Evolutionary conservation across 2,329 filamentous ascomycete species (phyloP).

Genomic region (Akanthomyces uredinophilus): DNA sequence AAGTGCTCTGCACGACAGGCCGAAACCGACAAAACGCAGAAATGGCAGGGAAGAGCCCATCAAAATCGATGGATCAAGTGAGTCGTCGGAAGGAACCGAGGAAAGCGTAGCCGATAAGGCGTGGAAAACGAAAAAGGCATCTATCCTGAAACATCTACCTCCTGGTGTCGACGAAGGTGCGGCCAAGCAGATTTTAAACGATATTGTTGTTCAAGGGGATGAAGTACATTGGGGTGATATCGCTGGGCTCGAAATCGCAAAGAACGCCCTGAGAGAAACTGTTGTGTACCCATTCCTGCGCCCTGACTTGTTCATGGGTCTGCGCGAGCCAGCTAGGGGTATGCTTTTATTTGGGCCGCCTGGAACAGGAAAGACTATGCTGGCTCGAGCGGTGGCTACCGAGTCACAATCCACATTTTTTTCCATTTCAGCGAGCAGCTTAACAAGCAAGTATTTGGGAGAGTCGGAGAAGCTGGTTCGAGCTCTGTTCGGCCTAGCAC

Average conservation of each 20-base stretch:
- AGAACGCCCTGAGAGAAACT: conserved; percentile 86
- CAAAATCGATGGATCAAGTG: conserved; percentile 42
- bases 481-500: conserved; percentile 85
- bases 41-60: conserved; percentile 29
- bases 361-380: conserved; percentile 98
- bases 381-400: conserved; percentile 88
- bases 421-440: conserved; percentile 87
- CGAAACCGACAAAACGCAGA: conserved; percentile 24
- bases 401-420: conserved; percentile 96
- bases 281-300: conserved; percentile 96
- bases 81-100: conserved; percentile 40
- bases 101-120: conserved; percentile 38
- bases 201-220: conserved; percentile 90
- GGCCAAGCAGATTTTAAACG: conserved; percentile 89
- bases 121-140: conserved; percentile 58
- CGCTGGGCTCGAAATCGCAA: conserved; percentile 83
- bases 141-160: conserved; percentile 72
- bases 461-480: conserved; percentile 95
- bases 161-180: conserved; percentile 75
- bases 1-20: neutral
- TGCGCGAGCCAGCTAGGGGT: conserved; percentile 87
- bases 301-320: conserved; percentile 90
- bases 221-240: conserved; percentile 94
- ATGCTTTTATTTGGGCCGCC: conserved; percentile 96
- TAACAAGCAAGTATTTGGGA: conserved; percentile 93